These are phyloP conservation scores for Adiantum capillusveneris DNA, from an alignment of 75 land plant genomes.

Conservation along the genomic window DNA sequence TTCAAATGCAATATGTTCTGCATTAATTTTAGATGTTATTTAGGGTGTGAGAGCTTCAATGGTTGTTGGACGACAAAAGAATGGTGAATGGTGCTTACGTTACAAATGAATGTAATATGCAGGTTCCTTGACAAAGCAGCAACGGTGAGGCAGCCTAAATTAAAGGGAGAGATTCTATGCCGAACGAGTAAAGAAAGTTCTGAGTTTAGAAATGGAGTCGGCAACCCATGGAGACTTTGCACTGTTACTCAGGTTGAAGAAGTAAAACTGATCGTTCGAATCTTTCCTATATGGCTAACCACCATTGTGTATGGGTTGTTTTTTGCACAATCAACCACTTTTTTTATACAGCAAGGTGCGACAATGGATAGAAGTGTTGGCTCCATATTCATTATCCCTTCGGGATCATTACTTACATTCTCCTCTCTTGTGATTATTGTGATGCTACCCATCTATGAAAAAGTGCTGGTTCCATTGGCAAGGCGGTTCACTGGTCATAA, in stretches of 20 bases:
- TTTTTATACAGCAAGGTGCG: constrained; percentile 79
- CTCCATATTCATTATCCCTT: constrained; percentile 53
- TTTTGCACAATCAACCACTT: constrained; percentile 71
- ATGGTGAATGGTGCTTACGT: too few species aligned
- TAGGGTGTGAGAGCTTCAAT: too few species aligned
- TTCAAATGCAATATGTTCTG: too few species aligned
- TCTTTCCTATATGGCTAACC: constrained; percentile 73
- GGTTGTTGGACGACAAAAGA: too few species aligned
- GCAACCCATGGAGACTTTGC: constrained; percentile 18
- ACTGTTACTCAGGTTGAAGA: constrained; percentile 33
- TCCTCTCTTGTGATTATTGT: constrained; percentile 54
- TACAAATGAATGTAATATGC: too few species aligned
- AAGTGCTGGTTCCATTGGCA: constrained; percentile 41
- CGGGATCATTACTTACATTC: constrained; percentile 65
- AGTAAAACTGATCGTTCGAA: constrained; percentile 33
- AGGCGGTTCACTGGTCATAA: constrained; percentile 35
- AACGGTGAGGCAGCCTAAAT: too few species aligned
- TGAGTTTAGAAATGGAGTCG: not conserved
- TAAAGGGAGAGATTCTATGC: too few species aligned
- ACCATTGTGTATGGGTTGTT: constrained; percentile 67
- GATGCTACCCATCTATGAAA: constrained; percentile 77
- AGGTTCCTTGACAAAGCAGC: constrained; percentile 32
- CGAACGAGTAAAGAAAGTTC: too few species aligned
- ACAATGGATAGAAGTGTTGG: constrained; percentile 61
- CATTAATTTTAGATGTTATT: too few species aligned